These are phyloP conservation scores for Beauveria asiatica DNA, from an alignment of 2,329 filamentous ascomycete species.

Conservation along the genomic window DNA sequence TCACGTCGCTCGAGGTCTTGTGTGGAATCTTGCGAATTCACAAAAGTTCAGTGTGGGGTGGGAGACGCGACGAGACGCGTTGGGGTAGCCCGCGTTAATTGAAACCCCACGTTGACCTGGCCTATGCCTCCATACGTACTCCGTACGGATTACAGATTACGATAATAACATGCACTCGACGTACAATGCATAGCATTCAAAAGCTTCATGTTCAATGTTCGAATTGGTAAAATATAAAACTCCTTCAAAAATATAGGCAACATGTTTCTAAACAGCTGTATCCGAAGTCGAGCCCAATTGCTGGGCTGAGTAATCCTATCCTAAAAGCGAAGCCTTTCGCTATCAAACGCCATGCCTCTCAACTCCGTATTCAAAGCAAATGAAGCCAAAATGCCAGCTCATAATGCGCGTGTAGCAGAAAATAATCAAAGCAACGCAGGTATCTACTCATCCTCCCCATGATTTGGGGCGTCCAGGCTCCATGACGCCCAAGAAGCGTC, in stretches of 20 bases:
- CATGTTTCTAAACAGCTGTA: not conserved
- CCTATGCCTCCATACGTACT: not conserved
- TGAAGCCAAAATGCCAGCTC: not conserved
- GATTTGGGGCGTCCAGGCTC: constrained; percentile 3
- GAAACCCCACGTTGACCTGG: not conserved
- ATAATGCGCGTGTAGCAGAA: not conserved
- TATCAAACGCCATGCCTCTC: not conserved
- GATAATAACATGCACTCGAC: not conserved
- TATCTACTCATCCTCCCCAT: constrained; percentile 1
- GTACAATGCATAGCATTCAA: too few species aligned
- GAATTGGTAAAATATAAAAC: not conserved
- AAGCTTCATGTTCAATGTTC: too few species aligned
- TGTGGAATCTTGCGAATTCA: not conserved
- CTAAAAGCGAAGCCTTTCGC: not conserved
- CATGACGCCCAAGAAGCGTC: constrained; percentile 10
- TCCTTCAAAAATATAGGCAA: not conserved
- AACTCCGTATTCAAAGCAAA: constrained; percentile 2
- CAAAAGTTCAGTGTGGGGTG: constrained; percentile 5
- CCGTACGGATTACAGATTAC: too few species aligned
- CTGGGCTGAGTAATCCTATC: not conserved
- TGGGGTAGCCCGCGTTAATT: constrained; percentile 7
- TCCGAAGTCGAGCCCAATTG: not conserved
- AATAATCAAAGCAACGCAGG: not conserved
- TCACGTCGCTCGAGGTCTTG: not conserved
- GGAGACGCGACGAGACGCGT: constrained; percentile 11